Base-by-base conservation (phyloP, 1,139 yeast species). In the Nakaseomyces glabratus region DNA sequence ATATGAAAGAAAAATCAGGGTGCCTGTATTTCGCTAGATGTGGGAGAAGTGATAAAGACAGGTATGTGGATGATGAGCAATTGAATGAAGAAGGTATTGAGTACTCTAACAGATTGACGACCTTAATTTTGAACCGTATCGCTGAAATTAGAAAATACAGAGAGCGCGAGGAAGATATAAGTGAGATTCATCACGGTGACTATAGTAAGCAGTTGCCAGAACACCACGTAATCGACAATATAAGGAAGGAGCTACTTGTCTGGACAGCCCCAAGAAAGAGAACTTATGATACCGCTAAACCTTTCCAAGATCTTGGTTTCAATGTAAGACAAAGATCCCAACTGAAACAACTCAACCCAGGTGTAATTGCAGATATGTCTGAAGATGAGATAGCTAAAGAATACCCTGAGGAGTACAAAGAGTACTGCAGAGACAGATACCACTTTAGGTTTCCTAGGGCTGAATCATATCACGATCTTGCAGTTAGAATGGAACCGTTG, bases 401-500 rank as follows among this genome's bases (percentile, higher is more conserved):
- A 45, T 84, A 64, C 51, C 93, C 95, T 1, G 69, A 65, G 2
- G 96, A 86, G 47, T 82, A 69, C 52, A 68, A 65, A 39, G 77
- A 72, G 48, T 82, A 76, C 52, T 42, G 62, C 37, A 63, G 66
- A 42, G 96, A 88, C 56, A 95, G 95, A 2, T 93, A 90, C 55
- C 96, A 90, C 57, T 90, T 82, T 57, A 68, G 98, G 40, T 90
- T 75, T 56, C 85, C 95, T 6, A 69, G 97, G 37, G 85, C 94
- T 0, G 99, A 90, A 60, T 82, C 93, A 37, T 90, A 86, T 55
- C 98, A 90, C 58, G 98, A 90, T 58, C 68, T 93, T 39, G 97
- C 98, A 0, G 81, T 90, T 29, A 77, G 95, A 47, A 74, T 93
- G 60, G 98, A 93, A 59, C 95, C 98, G 0, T 66, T 90, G 42